These are phyloP conservation scores for Dactylonectria macrodidyma DNA, from an alignment of 2,329 filamentous ascomycete genomes.

Conservation along the genomic window DNA sequence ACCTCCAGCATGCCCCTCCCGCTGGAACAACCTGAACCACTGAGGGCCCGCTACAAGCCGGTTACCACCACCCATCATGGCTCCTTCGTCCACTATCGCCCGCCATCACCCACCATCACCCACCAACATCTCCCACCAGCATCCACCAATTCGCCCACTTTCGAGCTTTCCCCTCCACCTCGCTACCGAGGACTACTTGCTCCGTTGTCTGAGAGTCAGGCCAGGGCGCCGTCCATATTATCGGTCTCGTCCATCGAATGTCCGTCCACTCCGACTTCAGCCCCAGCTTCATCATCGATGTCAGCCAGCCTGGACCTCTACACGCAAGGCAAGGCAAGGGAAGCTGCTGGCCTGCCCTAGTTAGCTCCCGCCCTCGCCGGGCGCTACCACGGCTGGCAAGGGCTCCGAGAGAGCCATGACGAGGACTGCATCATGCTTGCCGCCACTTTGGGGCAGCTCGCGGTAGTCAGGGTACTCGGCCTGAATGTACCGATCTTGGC, in stretches of 20 bases:
- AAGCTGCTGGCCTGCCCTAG: neutral
- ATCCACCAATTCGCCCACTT: neutral
- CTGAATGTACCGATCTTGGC: constrained; percentile 5
- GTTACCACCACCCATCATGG: constrained; percentile 20
- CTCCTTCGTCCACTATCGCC: neutral
- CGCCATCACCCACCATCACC: constrained; percentile 2
- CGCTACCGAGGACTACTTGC: constrained; percentile 16
- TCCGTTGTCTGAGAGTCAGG: neutral
- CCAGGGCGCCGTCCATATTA: no score
- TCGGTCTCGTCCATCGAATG: no score
- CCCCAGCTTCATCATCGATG: neutral
- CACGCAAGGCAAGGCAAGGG: neutral
- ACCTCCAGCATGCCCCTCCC: constrained; percentile 11
- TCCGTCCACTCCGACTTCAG: constrained; percentile 7
- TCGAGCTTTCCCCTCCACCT: constrained; percentile 1
- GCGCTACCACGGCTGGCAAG: constrained; percentile 1
- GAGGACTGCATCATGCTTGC: constrained; percentile 18
- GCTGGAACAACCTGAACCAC: constrained; percentile 17
- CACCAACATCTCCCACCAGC: constrained; percentile 13
- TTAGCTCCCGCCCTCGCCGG: constrained; percentile 11
- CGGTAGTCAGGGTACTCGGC: constrained; percentile 7
- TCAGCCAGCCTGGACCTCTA: constrained; percentile 1
- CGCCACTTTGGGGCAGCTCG: constrained; percentile 11
- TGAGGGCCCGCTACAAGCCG: constrained; percentile 1
- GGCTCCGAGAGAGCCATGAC: constrained; percentile 8